Percentiles rank a stretch among this genome's conserved stretches.
These are phyloP conservation scores for Geotrichum carabidarum DNA, from an alignment of 1,139 yeast genomes.

Conservation along the genomic window DNA sequence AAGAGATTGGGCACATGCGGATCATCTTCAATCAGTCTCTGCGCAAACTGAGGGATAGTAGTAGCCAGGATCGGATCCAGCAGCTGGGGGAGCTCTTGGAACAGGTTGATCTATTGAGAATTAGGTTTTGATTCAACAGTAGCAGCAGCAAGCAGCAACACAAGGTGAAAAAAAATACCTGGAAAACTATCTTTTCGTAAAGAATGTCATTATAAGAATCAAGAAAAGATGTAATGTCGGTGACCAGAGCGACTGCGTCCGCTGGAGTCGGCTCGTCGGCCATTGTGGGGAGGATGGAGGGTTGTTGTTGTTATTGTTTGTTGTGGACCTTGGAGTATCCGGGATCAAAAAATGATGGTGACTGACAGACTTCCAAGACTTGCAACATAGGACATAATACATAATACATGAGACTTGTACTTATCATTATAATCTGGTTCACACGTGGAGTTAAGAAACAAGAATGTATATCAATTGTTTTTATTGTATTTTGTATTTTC, in stretches of 20 bases:
- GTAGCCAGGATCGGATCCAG: slow-evolving; percentile 33
- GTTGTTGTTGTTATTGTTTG: too few species aligned
- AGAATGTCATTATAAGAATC: not conserved
- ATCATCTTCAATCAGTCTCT: slow-evolving; percentile 10
- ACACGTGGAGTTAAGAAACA: too few species aligned
- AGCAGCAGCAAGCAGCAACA: not conserved
- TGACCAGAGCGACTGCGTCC: not conserved
- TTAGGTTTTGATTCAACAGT: not conserved
- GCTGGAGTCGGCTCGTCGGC: slow-evolving; percentile 1
- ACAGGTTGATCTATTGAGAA: slow-evolving; percentile 18
- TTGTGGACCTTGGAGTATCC: too few species aligned
- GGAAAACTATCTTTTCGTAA: not conserved
- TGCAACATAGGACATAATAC: too few species aligned
- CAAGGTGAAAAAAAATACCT: not conserved
- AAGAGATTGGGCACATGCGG: slow-evolving; percentile 31
- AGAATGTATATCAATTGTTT: too few species aligned
- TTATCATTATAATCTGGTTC: too few species aligned
- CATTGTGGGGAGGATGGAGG: not conserved
- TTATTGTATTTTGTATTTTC: too few species aligned
- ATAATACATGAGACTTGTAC: too few species aligned
- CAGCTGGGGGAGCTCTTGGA: slow-evolving; percentile 38
- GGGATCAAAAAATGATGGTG: too few species aligned
- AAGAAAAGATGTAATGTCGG: not conserved
- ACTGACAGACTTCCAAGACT: too few species aligned
- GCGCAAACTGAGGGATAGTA: slow-evolving; percentile 24